These are phyloP conservation scores for Corchorus olitorius DNA, from an alignment of 345 rosid species.

Conservation along the genomic window DNA sequence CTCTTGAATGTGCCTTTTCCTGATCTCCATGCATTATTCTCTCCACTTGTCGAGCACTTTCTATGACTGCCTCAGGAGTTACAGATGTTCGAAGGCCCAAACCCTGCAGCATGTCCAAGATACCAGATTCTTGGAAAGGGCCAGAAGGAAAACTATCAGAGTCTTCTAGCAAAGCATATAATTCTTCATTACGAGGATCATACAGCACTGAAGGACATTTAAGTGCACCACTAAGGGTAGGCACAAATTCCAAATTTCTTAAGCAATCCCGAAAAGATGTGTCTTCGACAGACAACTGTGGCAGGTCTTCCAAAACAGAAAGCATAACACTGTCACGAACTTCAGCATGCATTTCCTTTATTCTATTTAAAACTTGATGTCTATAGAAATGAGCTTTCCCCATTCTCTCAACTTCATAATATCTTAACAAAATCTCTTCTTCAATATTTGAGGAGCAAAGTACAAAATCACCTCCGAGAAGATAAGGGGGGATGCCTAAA, in stretches of 20 bases:
- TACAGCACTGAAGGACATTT: conserved; percentile 69
- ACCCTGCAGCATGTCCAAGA: conserved; percentile 83
- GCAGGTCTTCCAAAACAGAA: conserved; percentile 73
- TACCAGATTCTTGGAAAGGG: conserved; percentile 60
- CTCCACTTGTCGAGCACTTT: conserved; percentile 85
- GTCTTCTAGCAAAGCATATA: conserved; percentile 78
- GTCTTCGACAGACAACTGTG: conserved; percentile 84
- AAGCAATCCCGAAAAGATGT: conserved; percentile 60
- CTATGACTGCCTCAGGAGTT: conserved; percentile 76
- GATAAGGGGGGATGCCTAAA: conserved; percentile 56
- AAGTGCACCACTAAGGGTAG: conserved; percentile 60
- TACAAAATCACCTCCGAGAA: conserved; percentile 73
- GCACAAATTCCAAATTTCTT: conserved; percentile 81
- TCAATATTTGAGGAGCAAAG: conserved; percentile 53
- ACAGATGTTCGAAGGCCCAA: conserved; percentile 84
- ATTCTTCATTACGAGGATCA: conserved; percentile 91
- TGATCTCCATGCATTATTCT: conserved; percentile 63
- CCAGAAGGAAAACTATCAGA: conserved; percentile 76
- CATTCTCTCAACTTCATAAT: conserved; percentile 77
- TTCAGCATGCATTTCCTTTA: conserved; percentile 70
- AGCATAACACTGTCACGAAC: conserved; percentile 75
- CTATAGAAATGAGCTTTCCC: conserved; percentile 74
- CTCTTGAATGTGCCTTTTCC: conserved; percentile 70
- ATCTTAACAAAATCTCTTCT: conserved; percentile 69
- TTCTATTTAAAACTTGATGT: conserved; percentile 59